Conservation (phyloP, 768 basidiomycete species). For the Strobilomyces dryophilus region DNA sequence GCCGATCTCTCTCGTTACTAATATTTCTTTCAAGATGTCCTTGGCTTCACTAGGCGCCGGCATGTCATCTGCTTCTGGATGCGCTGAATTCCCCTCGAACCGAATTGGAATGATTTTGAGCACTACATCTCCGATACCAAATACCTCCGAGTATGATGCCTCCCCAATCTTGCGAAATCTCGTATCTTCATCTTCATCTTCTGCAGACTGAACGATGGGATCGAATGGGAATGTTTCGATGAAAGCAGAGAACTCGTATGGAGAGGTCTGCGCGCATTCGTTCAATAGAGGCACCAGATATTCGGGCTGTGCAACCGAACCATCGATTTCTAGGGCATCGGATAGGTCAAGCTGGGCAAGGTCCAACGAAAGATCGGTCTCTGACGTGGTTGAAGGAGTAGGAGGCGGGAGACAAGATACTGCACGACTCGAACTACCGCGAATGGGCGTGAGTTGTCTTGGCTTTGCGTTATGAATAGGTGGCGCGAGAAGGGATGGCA, state of each 20-base stretch:
- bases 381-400: conserved; percentile 55
- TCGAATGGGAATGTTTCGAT: conserved; percentile 78
- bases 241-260: conserved; percentile 79
- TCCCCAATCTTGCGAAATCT: conserved; percentile 87
- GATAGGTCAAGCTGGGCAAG: conserved; percentile 40
- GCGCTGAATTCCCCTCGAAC: conserved; percentile 37
- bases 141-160: conserved; percentile 96
- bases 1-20: conserved; percentile 75
- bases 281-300: conserved; percentile 62
- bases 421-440: conserved; percentile 36
- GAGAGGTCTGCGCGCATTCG: conserved; percentile 66
- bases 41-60: conserved; percentile 70
- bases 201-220: conserved; percentile 47
- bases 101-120: conserved; percentile 83
- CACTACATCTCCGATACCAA: conserved; percentile 84
- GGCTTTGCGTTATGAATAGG: conserved; percentile 33
- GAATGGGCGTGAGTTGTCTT: conserved; percentile 70
- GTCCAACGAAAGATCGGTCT: conserved; percentile 40
- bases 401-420: conserved; percentile 38
- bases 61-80: conserved; percentile 41
- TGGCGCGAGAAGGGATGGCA: conserved; percentile 6
- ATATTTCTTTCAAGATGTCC: conserved; percentile 77
- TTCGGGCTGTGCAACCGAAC: conserved; percentile 41
- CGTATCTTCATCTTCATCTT: conserved; percentile 26
- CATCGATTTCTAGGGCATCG: conserved; percentile 45